Percentiles rank a stretch among this genome's conserved stretches.
Conservation (phyloP, 129 eudicot species). For the Smallanthus sonchifolius region DNA sequence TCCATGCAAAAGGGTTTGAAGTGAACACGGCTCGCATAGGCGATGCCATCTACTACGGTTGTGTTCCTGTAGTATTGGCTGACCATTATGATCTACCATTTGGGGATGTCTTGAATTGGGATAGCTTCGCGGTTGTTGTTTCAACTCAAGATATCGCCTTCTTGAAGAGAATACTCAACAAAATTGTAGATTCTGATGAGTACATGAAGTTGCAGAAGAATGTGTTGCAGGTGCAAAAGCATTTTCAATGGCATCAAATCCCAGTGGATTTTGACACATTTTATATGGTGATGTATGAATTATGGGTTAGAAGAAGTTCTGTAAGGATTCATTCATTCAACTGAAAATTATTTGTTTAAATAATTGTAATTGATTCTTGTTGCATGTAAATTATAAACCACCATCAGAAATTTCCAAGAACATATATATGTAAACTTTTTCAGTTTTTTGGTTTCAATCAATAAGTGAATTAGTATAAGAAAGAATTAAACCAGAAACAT, state of each 20-base stretch:
- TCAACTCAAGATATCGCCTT: constrained; percentile 50
- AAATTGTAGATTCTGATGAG: constrained; percentile 35
- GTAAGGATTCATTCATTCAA: constrained; percentile 29
- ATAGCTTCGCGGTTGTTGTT: constrained; percentile 60
- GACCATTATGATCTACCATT: constrained; percentile 89
- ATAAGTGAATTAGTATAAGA: too few relatives aligned
- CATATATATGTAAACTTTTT: too few relatives aligned
- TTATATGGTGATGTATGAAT: constrained; percentile 79
- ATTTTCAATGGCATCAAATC: constrained; percentile 70
- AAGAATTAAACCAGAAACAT: too few relatives aligned
- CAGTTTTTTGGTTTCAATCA: too few relatives aligned
- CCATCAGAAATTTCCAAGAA: too few relatives aligned
- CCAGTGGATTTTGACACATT: constrained; percentile 81
- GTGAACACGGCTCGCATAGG: constrained; percentile 88
- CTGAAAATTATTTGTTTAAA: neutral
- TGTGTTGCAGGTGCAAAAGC: constrained; percentile 64
- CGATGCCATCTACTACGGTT: constrained; percentile 81
- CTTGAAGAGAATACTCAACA: constrained; percentile 54
- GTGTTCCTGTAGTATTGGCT: constrained; percentile 66
- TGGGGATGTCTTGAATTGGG: constrained; percentile 70
- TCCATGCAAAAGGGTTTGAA: constrained; percentile 92
- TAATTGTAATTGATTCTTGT: neutral
- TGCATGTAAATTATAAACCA: neutral
- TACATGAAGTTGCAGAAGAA: constrained; percentile 47
- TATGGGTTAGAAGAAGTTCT: constrained; percentile 74